Conservation (phyloP, 768 basidiomycete species). For the Tylopilus sp. region DNA sequence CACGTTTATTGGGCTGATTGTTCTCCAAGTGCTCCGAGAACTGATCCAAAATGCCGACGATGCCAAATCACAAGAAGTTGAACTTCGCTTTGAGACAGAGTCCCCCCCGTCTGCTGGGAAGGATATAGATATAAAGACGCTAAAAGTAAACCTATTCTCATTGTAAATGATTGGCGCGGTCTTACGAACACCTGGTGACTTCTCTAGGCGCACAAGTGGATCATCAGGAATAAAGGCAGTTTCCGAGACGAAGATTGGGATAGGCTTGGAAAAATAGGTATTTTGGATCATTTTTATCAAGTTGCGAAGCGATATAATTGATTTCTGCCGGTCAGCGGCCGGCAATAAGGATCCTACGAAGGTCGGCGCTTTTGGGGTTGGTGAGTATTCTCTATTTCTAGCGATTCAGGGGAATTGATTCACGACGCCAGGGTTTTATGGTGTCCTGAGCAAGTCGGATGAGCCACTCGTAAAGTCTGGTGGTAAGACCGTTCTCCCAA, state of each 20-base stretch:
- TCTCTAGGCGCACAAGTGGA: slow-evolving; percentile 11
- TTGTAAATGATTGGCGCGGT: too few species aligned
- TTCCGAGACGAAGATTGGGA: background rate
- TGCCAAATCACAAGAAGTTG: slow-evolving; percentile 34
- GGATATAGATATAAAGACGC: background rate
- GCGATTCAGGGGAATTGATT: background rate
- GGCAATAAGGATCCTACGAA: slow-evolving; percentile 13
- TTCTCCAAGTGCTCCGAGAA: slow-evolving; percentile 38
- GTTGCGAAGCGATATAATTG: background rate
- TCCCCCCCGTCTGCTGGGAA: background rate
- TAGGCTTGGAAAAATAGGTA: slow-evolving; percentile 11
- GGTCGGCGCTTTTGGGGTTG: slow-evolving; percentile 18
- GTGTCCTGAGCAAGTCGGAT: slow-evolving; percentile 16
- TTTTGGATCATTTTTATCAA: background rate
- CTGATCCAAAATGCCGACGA: slow-evolving; percentile 33
- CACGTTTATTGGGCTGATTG: background rate
- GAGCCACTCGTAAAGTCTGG: slow-evolving; percentile 10
- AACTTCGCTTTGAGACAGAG: slow-evolving; percentile 36
- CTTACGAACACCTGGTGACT: too few species aligned
- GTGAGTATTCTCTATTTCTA: background rate
- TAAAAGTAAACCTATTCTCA: background rate
- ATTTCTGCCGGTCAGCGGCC: background rate
- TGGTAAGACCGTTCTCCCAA: background rate
- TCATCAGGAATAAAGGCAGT: slow-evolving; percentile 11
- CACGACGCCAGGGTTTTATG: slow-evolving; percentile 11